Evolutionary conservation across 2,329 filamentous ascomycete species (phyloP), one percentile per base, ranked within the genome.

Genomic region (Plectosphaerella sp.): DNA sequence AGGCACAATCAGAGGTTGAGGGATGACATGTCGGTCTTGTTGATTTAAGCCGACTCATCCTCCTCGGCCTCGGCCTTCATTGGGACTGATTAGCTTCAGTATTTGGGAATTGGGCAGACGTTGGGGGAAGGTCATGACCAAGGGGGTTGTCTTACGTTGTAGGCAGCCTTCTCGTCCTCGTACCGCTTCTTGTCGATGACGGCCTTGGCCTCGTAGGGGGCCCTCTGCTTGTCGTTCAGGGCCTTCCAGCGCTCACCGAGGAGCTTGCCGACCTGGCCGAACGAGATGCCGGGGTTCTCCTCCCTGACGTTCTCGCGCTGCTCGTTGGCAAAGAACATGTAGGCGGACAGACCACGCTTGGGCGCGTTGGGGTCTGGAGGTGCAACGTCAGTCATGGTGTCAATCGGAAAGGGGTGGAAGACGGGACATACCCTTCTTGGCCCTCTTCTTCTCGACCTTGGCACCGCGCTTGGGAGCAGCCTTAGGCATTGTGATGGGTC

Each of bases 311-410:
- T 96, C 71, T 97, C 93, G 64, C 94, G 92, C 78, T 97, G 91
- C 77, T 97, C 94, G 70, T 97, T 97, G 84, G 94, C 94, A 73
- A 97, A 99, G 88, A 97, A 97, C 94, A 99, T 99, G 86, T 99
- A 99, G 59, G 94, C 94, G 50, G 94, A 97, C 48, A 99, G 90
- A 80, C 93, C 94, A 76, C 94, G 91, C 91, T 97, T 99, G 72
- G 94, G 94, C 56, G 92, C 93, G 77, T 97, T 97, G 75, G 91
- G 91, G 76, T 97, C 92, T 96, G 65, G 15, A 18, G 7, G 2
- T 4, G 9, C 7, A 5, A 22, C 5, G 22, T 46, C 11, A 53
- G 50, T 60, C 39, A 9, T 10, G 28, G 28, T 33, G 18, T 16
- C 20, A 5, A 14, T 20, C 6, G 5, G 5, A 47, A 2, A 33